phyloP scores from a whole-genome alignment of 768 basidiomycete species.

The Lepiota venenata region DNA sequence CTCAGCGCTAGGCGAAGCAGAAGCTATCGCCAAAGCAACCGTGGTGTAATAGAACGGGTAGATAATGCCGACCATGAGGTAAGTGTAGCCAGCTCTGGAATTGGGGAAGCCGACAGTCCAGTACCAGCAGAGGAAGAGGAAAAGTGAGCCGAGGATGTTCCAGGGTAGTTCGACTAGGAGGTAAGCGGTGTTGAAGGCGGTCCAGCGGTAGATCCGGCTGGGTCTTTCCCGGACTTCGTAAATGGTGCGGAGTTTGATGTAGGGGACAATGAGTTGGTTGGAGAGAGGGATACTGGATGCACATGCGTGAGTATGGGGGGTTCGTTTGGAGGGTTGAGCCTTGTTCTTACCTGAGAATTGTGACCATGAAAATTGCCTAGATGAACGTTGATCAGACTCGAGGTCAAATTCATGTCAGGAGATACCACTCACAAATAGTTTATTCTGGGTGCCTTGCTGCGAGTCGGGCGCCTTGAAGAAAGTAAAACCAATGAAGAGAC shows the following conservation, averaged over 20 bases:
- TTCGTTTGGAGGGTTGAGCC: background rate
- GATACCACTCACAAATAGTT: conserved; percentile 55
- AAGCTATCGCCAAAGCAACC: conserved; percentile 55
- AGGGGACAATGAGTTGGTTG: conserved; percentile 63
- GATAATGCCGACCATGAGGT: conserved; percentile 47
- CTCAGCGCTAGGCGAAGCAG: conserved; percentile 57
- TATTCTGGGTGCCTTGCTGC: conserved; percentile 60
- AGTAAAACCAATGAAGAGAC: conserved; percentile 60
- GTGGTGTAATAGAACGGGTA: conserved; percentile 62
- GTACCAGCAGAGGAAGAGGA: conserved; percentile 68
- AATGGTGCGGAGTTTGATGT: conserved; percentile 53
- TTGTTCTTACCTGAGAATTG: conserved; percentile 34
- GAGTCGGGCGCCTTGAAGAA: conserved; percentile 55
- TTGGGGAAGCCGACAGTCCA: conserved; percentile 63
- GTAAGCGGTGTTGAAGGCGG: conserved; percentile 51
- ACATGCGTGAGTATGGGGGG: conserved; percentile 4
- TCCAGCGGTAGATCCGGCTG: conserved; percentile 65
- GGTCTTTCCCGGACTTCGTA: conserved; percentile 70
- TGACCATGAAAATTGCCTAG: conserved; percentile 54
- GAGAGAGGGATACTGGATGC: conserved; percentile 43
- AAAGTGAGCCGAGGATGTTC: conserved; percentile 53
- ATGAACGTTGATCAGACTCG: background rate
- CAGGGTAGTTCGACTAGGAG: conserved; percentile 58
- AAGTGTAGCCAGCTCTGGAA: conserved; percentile 57
- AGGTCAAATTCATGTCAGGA: conserved; percentile 8